phyloP scores from a whole-genome alignment of 2,329 filamentous ascomycete species.

The Colletotrichum brevisporum region DNA sequence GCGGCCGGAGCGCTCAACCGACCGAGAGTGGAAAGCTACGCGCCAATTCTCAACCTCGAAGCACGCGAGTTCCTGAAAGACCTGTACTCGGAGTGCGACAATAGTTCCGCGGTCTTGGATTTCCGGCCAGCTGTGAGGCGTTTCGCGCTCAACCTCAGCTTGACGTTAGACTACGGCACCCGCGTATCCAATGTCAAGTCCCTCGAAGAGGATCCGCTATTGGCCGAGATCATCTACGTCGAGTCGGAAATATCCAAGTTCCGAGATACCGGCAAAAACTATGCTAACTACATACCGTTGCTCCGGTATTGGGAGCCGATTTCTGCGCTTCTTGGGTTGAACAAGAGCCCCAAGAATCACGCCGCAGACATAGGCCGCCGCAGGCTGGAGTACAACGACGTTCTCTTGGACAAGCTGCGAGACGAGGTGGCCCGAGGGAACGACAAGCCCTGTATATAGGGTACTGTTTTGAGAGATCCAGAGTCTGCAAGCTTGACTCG shows the following conservation, averaged over 20 bases:
- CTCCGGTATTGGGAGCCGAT: constrained; percentile 27
- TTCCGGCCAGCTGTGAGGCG: constrained; percentile 74
- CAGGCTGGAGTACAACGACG: constrained; percentile 21
- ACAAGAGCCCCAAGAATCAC: constrained; percentile 2
- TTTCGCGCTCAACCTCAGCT: constrained; percentile 73
- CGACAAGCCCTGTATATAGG: constrained; percentile 30
- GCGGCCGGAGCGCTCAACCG: constrained; percentile 76
- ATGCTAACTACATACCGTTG: constrained; percentile 20
- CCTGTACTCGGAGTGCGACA: constrained; percentile 67
- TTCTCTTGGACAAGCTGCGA: not conserved
- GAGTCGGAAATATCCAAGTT: constrained; percentile 42
- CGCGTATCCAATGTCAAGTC: constrained; percentile 48
- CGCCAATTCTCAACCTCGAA: constrained; percentile 68
- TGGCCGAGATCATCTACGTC: constrained; percentile 43
- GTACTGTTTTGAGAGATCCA: constrained; percentile 18
- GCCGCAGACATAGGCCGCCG: constrained; percentile 10
- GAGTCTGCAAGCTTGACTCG: constrained; percentile 21
- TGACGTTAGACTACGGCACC: constrained; percentile 76
- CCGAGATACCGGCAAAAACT: constrained; percentile 22
- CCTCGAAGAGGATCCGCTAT: constrained; percentile 24
- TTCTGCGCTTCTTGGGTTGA: not conserved
- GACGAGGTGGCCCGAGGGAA: not conserved
- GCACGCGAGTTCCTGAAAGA: constrained; percentile 71
- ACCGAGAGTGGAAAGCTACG: constrained; percentile 75
- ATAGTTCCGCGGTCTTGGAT: constrained; percentile 70